Evolutionary conservation across 768 basidiomycete species (phyloP).

Genomic region (Scleroderma bovista): DNA sequence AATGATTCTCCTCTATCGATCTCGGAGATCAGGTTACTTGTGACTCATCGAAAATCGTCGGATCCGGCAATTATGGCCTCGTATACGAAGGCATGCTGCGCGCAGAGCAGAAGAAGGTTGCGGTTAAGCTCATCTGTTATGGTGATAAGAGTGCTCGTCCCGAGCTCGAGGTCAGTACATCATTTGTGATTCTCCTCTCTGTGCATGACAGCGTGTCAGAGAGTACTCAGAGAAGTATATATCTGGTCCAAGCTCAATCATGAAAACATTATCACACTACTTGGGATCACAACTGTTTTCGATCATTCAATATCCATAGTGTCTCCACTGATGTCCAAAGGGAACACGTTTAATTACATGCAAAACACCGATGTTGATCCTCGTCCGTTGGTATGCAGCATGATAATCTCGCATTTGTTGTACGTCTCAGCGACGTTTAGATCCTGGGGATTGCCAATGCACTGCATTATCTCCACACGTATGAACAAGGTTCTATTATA

Average conservation of each 20-base stretch:
- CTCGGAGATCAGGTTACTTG: background rate
- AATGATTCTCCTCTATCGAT: background rate
- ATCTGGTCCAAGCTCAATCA: constrained; percentile 15
- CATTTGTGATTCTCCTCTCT: background rate
- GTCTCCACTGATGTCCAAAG: constrained; percentile 11
- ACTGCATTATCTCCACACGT: background rate
- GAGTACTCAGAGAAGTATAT: constrained; percentile 12
- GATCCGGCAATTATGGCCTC: background rate
- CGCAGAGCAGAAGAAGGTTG: background rate
- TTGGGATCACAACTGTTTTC: constrained; percentile 12
- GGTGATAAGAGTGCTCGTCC: background rate
- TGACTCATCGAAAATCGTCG: background rate
- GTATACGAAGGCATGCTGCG: background rate
- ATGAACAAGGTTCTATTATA: background rate
- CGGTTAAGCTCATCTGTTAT: background rate
- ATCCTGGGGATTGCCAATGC: background rate
- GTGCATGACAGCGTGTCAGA: constrained; percentile 1
- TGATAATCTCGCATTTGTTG: background rate
- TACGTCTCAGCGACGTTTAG: background rate
- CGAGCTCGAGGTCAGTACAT: background rate
- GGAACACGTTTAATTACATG: constrained; percentile 8
- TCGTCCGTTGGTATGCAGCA: background rate
- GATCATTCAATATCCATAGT: constrained; percentile 16
- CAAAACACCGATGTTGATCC: background rate
- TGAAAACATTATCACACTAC: constrained; percentile 14